Evolutionary conservation across 2,329 filamentous ascomycete genomes (phyloP), one percentile per base, ranked within the genome.

Genomic region (Neonectria sp.): DNA sequence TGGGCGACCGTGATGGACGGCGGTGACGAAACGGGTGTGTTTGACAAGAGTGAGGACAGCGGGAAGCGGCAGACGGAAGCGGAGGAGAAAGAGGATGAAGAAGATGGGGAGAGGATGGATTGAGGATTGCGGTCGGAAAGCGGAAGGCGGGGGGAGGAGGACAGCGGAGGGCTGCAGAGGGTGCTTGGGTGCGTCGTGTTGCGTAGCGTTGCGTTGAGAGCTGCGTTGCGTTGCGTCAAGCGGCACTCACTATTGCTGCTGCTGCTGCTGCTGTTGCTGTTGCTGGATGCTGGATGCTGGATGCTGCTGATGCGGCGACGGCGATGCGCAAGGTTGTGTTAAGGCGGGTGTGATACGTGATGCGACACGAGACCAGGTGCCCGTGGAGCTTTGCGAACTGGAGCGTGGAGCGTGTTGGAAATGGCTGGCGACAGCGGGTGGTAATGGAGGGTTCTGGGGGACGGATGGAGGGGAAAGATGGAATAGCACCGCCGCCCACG

Each of bases 311-410:
- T 67, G 59, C 60, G 60, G 68, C 63, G 68, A 55, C 55, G 60
- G 68, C 66, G 73, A 70, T 70, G 61, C 65, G 65, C 60, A 67
- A 69, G 63, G 66, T 76, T 71, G 66, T 72, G 71, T 75, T 69
- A 60, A 71, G 37, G 37, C 37, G 33, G 69, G 68, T 72, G 70
- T 35, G 33, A 35, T 35, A 11, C 33, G 48, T 57, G 64, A 64
- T 76, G 74, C 69, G 71, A 75, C 73, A 76, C 72, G 68, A 76
- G 72, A 76, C 74, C 67, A 75, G 69, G 72, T 73, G 72, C 71
- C 71, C 66, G 68, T 69, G 68, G 67, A 69, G 71, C 72, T 74
- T 62, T 55, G 48, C 51, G 58, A 52, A 29, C 35, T 43, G 56
- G 59, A 65, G 64, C 61, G 68, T 46, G 56, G 59, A 65, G 65